A percentile compares a stretch with the other conserved stretches of the same genome.
These are phyloP conservation scores for Aegilops umbellulata DNA, from an alignment of 176 grass and related monocot species.

Conservation along the genomic window DNA sequence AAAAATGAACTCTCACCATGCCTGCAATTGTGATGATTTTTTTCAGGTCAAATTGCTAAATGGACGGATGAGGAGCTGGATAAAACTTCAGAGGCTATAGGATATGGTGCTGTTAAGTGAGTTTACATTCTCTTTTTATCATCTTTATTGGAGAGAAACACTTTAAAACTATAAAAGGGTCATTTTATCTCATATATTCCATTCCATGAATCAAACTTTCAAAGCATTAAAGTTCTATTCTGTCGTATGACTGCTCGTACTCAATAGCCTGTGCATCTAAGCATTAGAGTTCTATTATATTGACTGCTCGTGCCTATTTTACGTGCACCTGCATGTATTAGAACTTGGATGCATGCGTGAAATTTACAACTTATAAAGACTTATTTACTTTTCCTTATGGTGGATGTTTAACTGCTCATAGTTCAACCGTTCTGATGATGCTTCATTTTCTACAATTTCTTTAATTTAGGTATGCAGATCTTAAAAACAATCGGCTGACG, in stretches of 20 bases:
- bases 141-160: not conserved
- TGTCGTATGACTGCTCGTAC: not conserved
- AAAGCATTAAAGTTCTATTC: not conserved
- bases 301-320: not conserved
- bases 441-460: not conserved
- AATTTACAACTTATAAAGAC: not conserved
- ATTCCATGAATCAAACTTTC: not conserved
- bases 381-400: not conserved
- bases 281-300: not conserved
- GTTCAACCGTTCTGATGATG: not conserved
- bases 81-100: conserved; percentile 61
- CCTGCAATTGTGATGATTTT: not conserved
- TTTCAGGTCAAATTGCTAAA: conserved; percentile 44
- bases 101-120: conserved; percentile 77
- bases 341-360: not conserved
- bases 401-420: not conserved
- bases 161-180: not conserved
- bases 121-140: not conserved
- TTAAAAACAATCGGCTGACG: conserved; percentile 76
- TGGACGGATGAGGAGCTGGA: conserved; percentile 71
- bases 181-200: not conserved
- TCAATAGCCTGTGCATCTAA: not conserved
- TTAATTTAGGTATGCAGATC: conserved; percentile 66
- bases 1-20: not conserved
- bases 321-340: not conserved